These are phyloP conservation scores for Peniophora sp. DNA, from an alignment of 1,284 basidiomycete species.

Conservation along the genomic window DNA sequence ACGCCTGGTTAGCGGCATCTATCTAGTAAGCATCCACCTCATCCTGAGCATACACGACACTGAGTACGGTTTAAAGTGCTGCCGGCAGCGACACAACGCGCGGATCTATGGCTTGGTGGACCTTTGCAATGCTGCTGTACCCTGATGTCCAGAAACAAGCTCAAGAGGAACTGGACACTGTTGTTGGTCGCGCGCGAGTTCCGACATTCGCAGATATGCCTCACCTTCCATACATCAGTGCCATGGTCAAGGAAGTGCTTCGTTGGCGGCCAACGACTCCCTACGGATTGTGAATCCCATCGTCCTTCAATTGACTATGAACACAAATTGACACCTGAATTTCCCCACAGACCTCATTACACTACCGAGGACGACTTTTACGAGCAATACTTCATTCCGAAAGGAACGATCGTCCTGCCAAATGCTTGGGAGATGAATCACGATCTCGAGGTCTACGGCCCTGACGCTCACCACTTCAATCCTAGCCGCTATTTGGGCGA, in stretches of 20 bases:
- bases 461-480: conserved; percentile 2
- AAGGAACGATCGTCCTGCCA: background rate
- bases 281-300: background rate
- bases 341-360: conserved; percentile 9
- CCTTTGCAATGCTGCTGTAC: background rate
- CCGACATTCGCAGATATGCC: background rate
- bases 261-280: background rate
- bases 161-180: background rate
- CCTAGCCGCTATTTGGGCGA: conserved; percentile 1
- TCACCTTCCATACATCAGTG: background rate
- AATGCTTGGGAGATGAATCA: background rate
- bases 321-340: no score
- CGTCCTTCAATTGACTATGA: background rate
- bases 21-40: background rate
- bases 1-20: background rate
- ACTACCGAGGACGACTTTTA: conserved; percentile 17
- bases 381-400: conserved; percentile 2
- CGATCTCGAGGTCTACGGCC: background rate
- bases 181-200: background rate
- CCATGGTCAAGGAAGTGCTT: background rate
- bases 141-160: background rate
- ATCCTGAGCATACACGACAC: no score
- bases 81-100: background rate
- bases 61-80: background rate
- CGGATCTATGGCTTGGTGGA: background rate